These are phyloP conservation scores for Ramaria sp. DNA, from an alignment of 768 basidiomycete genomes.

Conservation along the genomic window DNA sequence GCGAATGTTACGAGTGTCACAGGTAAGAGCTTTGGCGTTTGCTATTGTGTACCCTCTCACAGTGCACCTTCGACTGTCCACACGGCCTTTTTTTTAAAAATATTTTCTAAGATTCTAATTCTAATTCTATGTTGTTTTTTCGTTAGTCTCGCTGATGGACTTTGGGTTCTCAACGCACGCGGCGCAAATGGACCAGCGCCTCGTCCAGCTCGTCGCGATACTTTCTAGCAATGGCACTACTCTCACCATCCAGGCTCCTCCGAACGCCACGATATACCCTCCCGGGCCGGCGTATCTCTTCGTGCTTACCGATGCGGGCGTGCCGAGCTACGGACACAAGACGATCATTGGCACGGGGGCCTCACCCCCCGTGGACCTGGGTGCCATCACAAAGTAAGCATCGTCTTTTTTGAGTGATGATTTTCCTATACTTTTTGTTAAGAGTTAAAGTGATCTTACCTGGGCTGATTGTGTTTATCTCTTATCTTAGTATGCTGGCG, in stretches of 20 bases:
- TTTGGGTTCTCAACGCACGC: constrained; percentile 14
- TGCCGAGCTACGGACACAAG: constrained; percentile 21
- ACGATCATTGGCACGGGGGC: constrained; percentile 29
- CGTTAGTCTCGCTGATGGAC: constrained; percentile 11
- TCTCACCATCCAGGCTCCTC: constrained; percentile 20
- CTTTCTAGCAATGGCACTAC: constrained; percentile 21
- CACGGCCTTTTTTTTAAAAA: too few species aligned
- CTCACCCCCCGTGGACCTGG: constrained; percentile 23
- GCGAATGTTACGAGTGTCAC: not conserved
- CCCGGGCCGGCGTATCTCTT: constrained; percentile 13
- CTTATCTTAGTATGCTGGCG: too few species aligned
- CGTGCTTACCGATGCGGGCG: constrained; percentile 25
- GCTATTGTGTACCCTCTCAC: too few species aligned
- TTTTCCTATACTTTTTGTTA: too few species aligned
- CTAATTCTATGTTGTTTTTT: not conserved
- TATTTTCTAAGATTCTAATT: not conserved
- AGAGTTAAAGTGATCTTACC: too few species aligned
- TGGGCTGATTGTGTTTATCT: too few species aligned
- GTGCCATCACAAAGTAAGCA: constrained; percentile 13
- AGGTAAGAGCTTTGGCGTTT: not conserved
- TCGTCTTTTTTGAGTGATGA: too few species aligned
- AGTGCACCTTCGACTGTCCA: too few species aligned
- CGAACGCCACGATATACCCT: constrained; percentile 9
- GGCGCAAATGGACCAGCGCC: constrained; percentile 13
- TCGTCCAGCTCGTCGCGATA: constrained; percentile 21